phyloP scores from a whole-genome alignment of 805 yeast species.

The Metschnikowia gruessii region DNA sequence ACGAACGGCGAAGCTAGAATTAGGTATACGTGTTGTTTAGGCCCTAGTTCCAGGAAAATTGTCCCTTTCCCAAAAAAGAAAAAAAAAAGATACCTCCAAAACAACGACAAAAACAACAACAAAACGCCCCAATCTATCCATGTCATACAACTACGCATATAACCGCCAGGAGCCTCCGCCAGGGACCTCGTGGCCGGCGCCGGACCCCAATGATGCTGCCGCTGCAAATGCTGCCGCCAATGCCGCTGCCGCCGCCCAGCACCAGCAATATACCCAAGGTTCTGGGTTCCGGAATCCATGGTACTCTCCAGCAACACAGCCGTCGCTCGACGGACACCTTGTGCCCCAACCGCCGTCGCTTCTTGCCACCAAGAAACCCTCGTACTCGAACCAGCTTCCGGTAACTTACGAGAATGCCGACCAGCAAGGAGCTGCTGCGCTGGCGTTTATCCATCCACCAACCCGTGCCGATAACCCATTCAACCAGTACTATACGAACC shows the following conservation, averaged over 20 bases:
- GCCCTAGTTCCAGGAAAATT: no score
- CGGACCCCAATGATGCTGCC: conserved; percentile 3
- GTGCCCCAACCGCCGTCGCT: conserved; percentile 20
- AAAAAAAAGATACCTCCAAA: no score
- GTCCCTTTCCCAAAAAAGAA: no score
- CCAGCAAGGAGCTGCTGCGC: conserved; percentile 21
- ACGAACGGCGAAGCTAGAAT: no score
- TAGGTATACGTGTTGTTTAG: no score
- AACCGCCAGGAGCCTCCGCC: conserved; percentile 33
- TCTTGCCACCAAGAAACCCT: conserved; percentile 25
- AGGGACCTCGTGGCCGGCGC: conserved; percentile 1
- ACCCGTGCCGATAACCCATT: conserved; percentile 46
- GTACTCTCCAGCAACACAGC: conserved; percentile 30
- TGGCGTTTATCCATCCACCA: conserved; percentile 39
- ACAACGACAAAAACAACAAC: no score
- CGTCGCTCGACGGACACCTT: conserved; percentile 12
- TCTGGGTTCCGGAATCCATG: conserved; percentile 46
- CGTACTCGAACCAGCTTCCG: conserved; percentile 44
- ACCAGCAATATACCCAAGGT: conserved; percentile 6
- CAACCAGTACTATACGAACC: conserved; percentile 39
- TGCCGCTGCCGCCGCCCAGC: conserved; percentile 1
- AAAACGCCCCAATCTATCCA: conserved; percentile 8
- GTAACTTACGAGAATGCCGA: conserved; percentile 47
- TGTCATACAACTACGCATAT: conserved; percentile 34
- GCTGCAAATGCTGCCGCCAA: not conserved